Evolutionary conservation across 2,329 filamentous ascomycete genomes (phyloP).

Genomic region (Fusarium globosum): DNA sequence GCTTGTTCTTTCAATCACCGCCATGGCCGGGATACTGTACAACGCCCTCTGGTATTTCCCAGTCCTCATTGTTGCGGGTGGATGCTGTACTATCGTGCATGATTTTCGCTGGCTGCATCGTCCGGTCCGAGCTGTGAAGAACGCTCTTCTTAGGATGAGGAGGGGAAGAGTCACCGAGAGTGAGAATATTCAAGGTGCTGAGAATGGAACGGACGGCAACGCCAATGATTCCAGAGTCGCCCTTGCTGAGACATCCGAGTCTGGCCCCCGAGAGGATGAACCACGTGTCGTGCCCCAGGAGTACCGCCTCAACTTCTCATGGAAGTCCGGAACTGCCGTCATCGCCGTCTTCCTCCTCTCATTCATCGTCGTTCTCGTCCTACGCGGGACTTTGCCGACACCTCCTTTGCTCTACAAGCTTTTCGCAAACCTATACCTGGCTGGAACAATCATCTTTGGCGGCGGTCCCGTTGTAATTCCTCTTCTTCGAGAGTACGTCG

Average conservation of each 20-base stretch:
- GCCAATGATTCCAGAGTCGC: rapidly evolving
- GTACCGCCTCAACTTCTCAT: conserved; percentile 55
- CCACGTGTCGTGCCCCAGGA: conserved; percentile 49
- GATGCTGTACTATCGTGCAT: neutral
- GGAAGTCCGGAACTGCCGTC: conserved; percentile 56
- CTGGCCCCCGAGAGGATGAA: neutral
- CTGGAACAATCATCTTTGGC: conserved; percentile 75
- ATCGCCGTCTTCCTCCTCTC: conserved; percentile 60
- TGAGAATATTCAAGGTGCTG: neutral
- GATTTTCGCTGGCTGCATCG: conserved; percentile 55
- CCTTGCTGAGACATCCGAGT: neutral
- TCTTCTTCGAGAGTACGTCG: conserved; percentile 70
- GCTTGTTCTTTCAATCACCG: conserved; percentile 72
- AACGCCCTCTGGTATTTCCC: conserved; percentile 83
- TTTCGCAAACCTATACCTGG: conserved; percentile 79
- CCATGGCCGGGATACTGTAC: conserved; percentile 73
- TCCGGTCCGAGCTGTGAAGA: neutral
- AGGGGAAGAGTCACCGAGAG: rapidly evolving
- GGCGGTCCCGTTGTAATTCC: conserved; percentile 75
- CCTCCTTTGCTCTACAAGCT: conserved; percentile 66
- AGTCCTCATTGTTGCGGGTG: conserved; percentile 51
- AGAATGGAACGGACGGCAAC: neutral
- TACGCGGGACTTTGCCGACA: conserved; percentile 54
- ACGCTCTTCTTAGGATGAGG: rapidly evolving
- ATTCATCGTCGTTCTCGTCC: conserved; percentile 67